Conservation (phyloP, 2,329 filamentous ascomycete species). For the Cryphonectria radicalis region DNA sequence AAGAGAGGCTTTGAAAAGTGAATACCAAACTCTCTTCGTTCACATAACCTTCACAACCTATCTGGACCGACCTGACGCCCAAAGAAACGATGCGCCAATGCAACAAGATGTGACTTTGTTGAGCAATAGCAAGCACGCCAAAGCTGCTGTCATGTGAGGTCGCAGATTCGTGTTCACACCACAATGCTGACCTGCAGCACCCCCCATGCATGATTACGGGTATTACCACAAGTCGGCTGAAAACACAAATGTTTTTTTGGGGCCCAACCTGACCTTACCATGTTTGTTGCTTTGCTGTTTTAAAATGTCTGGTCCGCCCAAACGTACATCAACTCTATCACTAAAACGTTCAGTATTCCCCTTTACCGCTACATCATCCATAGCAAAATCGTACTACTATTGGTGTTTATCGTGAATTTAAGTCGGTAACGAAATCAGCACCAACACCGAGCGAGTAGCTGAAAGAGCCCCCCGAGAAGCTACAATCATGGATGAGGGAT, state of each 20-base stretch:
- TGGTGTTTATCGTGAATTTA: not conserved
- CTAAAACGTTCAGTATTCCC: not conserved
- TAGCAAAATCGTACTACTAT: not conserved
- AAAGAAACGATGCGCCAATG: not conserved
- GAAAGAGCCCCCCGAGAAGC: not conserved
- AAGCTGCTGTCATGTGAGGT: not conserved
- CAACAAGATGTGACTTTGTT: not conserved
- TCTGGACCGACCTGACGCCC: not conserved
- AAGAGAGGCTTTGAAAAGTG: not conserved
- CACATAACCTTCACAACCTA: too few species aligned
- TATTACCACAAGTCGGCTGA: not conserved
- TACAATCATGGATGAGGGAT: not conserved
- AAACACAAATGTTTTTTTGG: not conserved
- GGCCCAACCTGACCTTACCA: not conserved
- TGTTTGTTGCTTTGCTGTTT: too few species aligned
- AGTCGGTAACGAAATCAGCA: not conserved
- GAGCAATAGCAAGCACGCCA: not conserved
- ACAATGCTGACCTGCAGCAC: not conserved
- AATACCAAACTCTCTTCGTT: not conserved
- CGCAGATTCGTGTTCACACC: not conserved
- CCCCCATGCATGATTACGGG: not conserved
- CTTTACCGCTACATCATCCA: not conserved
- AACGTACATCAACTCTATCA: not conserved
- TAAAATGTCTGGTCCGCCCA: not conserved
- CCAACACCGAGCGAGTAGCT: not conserved